Percentiles rank a stretch among this genome's conserved stretches.
Evolutionary conservation across 2,329 filamentous ascomycete species (phyloP).

Genomic region (Parafenestella ontariensis): DNA sequence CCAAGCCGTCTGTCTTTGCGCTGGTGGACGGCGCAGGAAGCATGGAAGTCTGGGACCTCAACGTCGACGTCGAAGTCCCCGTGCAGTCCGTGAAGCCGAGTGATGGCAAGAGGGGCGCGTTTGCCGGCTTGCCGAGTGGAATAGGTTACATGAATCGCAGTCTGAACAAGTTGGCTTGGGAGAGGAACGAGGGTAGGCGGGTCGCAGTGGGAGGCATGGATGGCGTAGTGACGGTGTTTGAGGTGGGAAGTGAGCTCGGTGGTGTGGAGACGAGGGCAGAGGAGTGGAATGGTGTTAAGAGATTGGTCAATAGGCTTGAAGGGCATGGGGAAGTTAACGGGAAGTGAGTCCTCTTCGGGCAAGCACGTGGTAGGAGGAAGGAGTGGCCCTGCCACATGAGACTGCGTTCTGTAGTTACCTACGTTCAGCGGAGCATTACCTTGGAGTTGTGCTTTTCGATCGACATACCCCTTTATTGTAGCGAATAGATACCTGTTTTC

Average conservation of each 20-base stretch:
- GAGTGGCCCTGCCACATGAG: neutral
- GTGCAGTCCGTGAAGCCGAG: constrained; percentile 79
- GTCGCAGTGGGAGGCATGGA: constrained; percentile 92
- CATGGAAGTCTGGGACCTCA: constrained; percentile 95
- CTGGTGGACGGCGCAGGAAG: constrained; percentile 92
- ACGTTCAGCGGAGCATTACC: neutral
- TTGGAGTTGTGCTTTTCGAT: neutral
- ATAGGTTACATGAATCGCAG: constrained; percentile 77
- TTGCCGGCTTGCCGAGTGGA: constrained; percentile 47
- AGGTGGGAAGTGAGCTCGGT: constrained; percentile 82
- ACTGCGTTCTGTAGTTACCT: neutral
- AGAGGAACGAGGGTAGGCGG: constrained; percentile 83
- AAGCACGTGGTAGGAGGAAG: neutral
- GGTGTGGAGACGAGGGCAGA: constrained; percentile 88
- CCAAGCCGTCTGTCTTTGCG: constrained; percentile 92
- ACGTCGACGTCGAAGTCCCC: constrained; percentile 89
- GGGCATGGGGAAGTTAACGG: constrained; percentile 35
- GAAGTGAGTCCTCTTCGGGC: constrained; percentile 11
- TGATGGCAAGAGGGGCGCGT: constrained; percentile 52
- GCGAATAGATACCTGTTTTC: neutral
- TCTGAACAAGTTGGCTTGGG: constrained; percentile 94
- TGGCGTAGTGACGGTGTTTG: constrained; percentile 88
- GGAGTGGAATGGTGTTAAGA: constrained; percentile 94
- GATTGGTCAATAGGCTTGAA: constrained; percentile 79
- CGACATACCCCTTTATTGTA: neutral